A percentile compares a stretch with the other conserved stretches of the same genome.
Evolutionary conservation across 352 stramenopile species (phyloP).

Genomic region (Globisporangium middletonii): DNA sequence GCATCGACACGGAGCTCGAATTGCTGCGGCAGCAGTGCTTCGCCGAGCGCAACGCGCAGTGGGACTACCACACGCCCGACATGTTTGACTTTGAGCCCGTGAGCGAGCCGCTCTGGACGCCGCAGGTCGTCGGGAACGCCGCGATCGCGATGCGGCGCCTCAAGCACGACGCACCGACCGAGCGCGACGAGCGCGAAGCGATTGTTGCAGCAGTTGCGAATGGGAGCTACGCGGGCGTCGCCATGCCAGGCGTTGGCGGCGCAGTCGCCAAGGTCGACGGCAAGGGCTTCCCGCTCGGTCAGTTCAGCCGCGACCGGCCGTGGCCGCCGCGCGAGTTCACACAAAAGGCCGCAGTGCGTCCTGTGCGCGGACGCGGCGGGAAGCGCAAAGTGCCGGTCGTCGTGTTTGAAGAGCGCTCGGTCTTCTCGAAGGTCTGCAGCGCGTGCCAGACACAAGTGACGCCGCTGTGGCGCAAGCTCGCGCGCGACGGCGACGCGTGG

Average conservation of each 20-base stretch:
- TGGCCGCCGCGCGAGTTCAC: conserved; percentile 78
- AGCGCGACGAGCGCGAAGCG: conserved; percentile 11
- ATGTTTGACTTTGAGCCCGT: conserved; percentile 30
- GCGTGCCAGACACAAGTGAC: conserved; percentile 60
- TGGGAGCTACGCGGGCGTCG: background rate
- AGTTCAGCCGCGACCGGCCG: conserved; percentile 49
- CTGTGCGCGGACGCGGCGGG: conserved; percentile 29
- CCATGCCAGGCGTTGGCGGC: background rate
- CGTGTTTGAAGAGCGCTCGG: conserved; percentile 35
- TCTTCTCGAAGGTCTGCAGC: conserved; percentile 24
- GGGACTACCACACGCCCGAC: conserved; percentile 45
- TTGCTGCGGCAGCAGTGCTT: conserved; percentile 69
- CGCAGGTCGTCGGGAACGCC: conserved; percentile 28
- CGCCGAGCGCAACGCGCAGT: conserved; percentile 63
- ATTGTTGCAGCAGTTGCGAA: background rate
- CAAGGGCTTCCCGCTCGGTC: conserved; percentile 16
- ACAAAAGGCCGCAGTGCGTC: conserved; percentile 45
- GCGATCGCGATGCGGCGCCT: conserved; percentile 31
- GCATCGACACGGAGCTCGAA: conserved; percentile 74
- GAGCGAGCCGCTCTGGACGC: conserved; percentile 26
- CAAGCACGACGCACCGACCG: conserved; percentile 23
- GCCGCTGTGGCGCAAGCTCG: conserved; percentile 47
- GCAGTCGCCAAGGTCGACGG: conserved; percentile 12
- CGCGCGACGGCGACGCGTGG: conserved; percentile 2
- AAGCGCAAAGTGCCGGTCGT: conserved; percentile 60